Evolutionary conservation across 345 rosid genomes (phyloP).

Genomic region (Eucalyptus guilfoylei): DNA sequence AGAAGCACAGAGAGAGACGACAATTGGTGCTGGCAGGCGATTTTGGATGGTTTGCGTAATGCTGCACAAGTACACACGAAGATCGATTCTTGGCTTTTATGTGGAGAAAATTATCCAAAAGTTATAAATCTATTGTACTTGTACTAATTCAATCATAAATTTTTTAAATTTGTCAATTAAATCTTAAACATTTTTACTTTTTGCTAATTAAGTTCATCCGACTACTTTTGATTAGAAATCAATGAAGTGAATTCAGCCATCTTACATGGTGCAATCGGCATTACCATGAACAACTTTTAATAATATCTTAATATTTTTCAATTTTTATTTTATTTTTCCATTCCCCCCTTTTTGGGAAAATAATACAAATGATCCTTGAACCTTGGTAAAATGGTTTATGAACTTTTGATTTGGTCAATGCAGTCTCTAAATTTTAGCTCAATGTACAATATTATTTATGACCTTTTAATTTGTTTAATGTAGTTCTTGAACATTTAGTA

Average conservation of each 20-base stretch:
- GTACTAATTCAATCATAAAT: accelerated
- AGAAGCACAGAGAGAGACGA: neutral
- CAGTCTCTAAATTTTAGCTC: too few species aligned
- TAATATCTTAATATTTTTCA: too few species aligned
- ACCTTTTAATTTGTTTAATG: too few species aligned
- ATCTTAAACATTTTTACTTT: accelerated
- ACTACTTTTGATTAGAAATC: accelerated
- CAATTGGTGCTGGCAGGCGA: neutral
- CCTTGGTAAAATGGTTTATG: too few species aligned
- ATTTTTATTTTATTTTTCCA: accelerated
- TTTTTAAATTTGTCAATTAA: too few species aligned
- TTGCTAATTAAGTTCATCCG: accelerated
- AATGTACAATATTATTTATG: accelerated
- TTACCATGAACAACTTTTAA: accelerated
- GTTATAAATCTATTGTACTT: accelerated
- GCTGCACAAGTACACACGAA: neutral
- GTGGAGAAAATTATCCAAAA: too few species aligned
- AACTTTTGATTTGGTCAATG: too few species aligned
- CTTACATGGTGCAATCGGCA: accelerated
- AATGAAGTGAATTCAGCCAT: accelerated
- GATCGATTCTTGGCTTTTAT: neutral
- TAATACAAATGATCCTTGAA: too few species aligned
- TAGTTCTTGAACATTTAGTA: too few species aligned
- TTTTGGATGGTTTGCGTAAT: neutral
- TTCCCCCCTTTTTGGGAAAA: too few species aligned